Evolutionary conservation across 2,329 filamentous ascomycete genomes (phyloP).

Genomic region (Cordyceps farinosa): DNA sequence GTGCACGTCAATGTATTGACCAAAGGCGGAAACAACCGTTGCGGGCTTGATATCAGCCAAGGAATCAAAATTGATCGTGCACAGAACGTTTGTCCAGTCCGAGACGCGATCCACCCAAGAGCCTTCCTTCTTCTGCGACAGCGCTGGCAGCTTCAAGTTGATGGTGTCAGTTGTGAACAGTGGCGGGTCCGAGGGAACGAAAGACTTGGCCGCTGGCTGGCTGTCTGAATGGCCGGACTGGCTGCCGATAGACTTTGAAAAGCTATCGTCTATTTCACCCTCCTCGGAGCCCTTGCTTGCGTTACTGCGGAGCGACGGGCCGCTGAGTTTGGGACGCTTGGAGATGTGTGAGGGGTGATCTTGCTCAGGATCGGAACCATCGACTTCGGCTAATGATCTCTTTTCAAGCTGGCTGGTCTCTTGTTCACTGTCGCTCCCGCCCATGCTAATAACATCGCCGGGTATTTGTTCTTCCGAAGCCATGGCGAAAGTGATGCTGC

Average conservation of each 20-base stretch:
- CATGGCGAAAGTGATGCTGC: constrained; percentile 19
- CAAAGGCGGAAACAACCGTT: constrained; percentile 27
- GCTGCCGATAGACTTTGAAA: constrained; percentile 6
- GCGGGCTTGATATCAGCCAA: constrained; percentile 24
- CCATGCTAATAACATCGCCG: constrained; percentile 24
- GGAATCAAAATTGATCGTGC: constrained; percentile 25
- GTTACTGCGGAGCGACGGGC: constrained; percentile 23
- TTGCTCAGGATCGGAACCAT: constrained; percentile 19
- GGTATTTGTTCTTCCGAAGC: constrained; percentile 18
- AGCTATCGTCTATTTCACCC: constrained; percentile 32
- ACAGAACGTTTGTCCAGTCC: constrained; percentile 15
- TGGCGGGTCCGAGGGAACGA: constrained; percentile 23
- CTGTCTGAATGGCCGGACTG: constrained; percentile 12
- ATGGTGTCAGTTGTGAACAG: constrained; percentile 24
- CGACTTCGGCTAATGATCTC: constrained; percentile 27
- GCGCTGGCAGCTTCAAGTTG: constrained; percentile 14
- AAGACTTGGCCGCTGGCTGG: constrained; percentile 18
- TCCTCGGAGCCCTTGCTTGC: constrained; percentile 28
- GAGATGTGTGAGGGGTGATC: constrained; percentile 13
- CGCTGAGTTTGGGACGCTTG: constrained; percentile 6
- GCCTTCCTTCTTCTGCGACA: constrained; percentile 15
- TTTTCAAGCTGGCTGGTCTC: constrained; percentile 27
- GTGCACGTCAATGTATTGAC: constrained; percentile 30
- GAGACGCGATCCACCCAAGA: constrained; percentile 14
- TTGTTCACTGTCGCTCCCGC: constrained; percentile 24